These are phyloP conservation scores for Venturia oleaginea DNA, from an alignment of 2,329 filamentous ascomycete species.

Conservation along the genomic window DNA sequence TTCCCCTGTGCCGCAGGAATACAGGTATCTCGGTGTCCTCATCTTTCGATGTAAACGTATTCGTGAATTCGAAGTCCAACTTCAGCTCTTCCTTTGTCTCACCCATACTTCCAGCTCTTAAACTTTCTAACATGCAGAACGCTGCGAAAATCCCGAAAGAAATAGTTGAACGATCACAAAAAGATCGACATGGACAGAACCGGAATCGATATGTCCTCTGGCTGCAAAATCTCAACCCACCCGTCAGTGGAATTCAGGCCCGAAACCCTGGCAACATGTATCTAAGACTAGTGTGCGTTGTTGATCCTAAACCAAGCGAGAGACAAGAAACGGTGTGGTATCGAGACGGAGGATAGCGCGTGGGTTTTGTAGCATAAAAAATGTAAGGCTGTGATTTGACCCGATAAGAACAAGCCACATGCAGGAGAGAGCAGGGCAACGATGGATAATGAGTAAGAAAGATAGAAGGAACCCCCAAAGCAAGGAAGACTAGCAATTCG, in stretches of 20 bases:
- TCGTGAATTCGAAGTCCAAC: slow-evolving; percentile 12
- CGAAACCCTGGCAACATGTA: neutral
- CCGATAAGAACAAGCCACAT: neutral
- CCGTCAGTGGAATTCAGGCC: neutral
- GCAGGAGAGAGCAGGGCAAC: neutral
- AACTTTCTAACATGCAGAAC: neutral
- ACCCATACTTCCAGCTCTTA: neutral
- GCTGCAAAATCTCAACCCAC: neutral
- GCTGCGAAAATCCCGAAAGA: neutral
- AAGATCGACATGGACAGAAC: neutral
- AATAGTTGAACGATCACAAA: neutral
- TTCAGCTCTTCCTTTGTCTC: neutral
- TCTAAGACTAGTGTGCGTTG: neutral
- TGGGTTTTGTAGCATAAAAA: neutral
- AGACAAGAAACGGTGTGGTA: neutral
- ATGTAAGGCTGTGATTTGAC: neutral
- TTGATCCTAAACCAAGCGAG: neutral
- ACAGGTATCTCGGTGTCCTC: neutral
- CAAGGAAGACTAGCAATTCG: slow-evolving; percentile 1
- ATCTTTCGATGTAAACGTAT: slow-evolving; percentile 1
- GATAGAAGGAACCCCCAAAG: neutral
- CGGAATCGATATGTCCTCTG: neutral
- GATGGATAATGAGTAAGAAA: neutral
- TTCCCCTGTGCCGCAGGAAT: slow-evolving; percentile 10
- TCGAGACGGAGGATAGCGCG: neutral